phyloP scores from a whole-genome alignment of 257 asterid species.

The Cinchona pubescens region DNA sequence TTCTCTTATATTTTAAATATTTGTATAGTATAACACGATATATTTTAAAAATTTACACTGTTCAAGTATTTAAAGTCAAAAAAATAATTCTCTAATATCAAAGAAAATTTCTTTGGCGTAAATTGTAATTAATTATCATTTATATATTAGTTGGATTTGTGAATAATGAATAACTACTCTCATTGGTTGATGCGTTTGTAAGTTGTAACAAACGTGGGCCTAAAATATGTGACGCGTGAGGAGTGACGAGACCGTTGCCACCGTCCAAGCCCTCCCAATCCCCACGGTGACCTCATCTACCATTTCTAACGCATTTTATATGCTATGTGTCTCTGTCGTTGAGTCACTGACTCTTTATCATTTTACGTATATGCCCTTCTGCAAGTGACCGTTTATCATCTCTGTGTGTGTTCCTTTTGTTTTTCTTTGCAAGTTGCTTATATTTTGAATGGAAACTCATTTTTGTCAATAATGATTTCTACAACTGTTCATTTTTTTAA shows the following conservation, averaged over 20 bases:
- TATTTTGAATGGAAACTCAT: too few species aligned
- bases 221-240: not conserved
- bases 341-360: not conserved
- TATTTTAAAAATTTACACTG: too few species aligned
- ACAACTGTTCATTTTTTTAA: too few species aligned
- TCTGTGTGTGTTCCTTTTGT: not conserved
- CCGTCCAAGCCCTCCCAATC: slow-evolving; percentile 37
- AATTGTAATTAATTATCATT: too few species aligned
- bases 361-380: slow-evolving; percentile 1
- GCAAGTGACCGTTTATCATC: not conserved
- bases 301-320: slow-evolving; percentile 4
- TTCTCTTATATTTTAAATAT: too few species aligned
- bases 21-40: too few species aligned
- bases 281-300: not conserved
- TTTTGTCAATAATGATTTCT: too few species aligned
- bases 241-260: slow-evolving; percentile 23
- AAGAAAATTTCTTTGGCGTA: too few species aligned
- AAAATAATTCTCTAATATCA: too few species aligned
- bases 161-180: not conserved
- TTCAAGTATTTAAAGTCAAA: too few species aligned
- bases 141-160: too few species aligned
- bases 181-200: not conserved
- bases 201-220: slow-evolving; percentile 48
- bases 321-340: not conserved
- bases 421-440: too few species aligned